A percentile compares a stretch with the other conserved stretches of the same genome.
phyloP scores from a whole-genome alignment of 306 rosid species.

The Arachis stenosperma region DNA sequence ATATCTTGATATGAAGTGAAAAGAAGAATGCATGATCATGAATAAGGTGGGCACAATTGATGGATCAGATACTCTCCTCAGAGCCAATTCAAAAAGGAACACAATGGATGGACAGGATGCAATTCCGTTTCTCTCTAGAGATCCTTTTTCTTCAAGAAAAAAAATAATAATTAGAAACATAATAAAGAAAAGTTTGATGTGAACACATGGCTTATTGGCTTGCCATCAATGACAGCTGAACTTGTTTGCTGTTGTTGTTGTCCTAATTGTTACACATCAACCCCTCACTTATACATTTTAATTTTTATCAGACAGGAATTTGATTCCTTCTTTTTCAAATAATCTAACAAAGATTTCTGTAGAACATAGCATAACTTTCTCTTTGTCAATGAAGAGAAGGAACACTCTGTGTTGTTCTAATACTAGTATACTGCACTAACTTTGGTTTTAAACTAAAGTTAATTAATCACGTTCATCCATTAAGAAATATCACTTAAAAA shows the following conservation, averaged over 20 bases:
- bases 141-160: conserved; percentile 7
- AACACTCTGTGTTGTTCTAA: neutral
- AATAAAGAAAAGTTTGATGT: conserved; percentile 35
- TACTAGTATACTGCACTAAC: too few species aligned
- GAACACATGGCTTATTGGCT: conserved; percentile 46
- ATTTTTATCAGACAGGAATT: conserved; percentile 41
- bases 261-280: conserved; percentile 40
- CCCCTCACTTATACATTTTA: conserved; percentile 3
- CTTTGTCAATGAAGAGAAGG: neutral
- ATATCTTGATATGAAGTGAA: neutral
- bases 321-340: conserved; percentile 41
- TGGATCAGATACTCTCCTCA: conserved; percentile 50
- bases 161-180: too few species aligned
- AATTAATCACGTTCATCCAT: neutral
- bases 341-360: conserved; percentile 33
- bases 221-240: conserved; percentile 40
- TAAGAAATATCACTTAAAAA: neutral
- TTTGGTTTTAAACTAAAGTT: too few species aligned
- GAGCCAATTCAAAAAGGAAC: conserved; percentile 44
- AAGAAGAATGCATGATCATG: conserved; percentile 31
- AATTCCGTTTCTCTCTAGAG: conserved; percentile 32
- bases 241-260: conserved; percentile 33
- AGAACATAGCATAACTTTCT: neutral
- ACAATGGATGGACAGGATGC: conserved; percentile 53
- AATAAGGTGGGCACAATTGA: conserved; percentile 47